Conservation (phyloP, 352 stramenopile genomes). For the Aphanomyces euteiches region DNA sequence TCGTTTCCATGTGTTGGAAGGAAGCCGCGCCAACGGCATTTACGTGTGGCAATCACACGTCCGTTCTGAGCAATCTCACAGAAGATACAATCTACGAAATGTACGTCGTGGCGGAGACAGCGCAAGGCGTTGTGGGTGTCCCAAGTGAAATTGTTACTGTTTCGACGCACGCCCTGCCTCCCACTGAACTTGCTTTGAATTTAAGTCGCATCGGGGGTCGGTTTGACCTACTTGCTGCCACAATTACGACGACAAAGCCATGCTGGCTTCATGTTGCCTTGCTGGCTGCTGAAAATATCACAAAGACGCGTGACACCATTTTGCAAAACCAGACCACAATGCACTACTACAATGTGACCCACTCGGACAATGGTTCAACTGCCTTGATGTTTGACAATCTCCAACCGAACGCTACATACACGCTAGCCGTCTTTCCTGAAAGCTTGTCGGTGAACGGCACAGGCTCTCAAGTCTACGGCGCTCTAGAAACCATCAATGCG, state of each 20-base stretch:
- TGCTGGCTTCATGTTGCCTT: slow-evolving; percentile 36
- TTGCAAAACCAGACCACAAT: slow-evolving; percentile 36
- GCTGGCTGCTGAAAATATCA: slow-evolving; percentile 31
- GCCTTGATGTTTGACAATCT: slow-evolving; percentile 6
- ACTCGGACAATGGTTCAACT: neutral
- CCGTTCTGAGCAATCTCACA: slow-evolving; percentile 47
- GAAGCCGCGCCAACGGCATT: neutral
- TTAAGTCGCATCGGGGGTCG: slow-evolving; percentile 31
- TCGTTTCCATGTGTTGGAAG: slow-evolving; percentile 46
- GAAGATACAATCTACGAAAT: slow-evolving; percentile 47
- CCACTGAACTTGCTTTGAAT: slow-evolving; percentile 32
- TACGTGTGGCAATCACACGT: slow-evolving; percentile 1
- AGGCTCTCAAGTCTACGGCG: slow-evolving; percentile 48
- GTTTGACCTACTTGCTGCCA: slow-evolving; percentile 35
- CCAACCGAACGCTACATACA: slow-evolving; percentile 39
- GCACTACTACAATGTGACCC: slow-evolving; percentile 39
- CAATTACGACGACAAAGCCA: slow-evolving; percentile 12
- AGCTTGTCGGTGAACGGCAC: slow-evolving; percentile 24
- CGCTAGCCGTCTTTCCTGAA: slow-evolving; percentile 50
- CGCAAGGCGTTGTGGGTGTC: slow-evolving; percentile 44
- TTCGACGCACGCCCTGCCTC: slow-evolving; percentile 46
- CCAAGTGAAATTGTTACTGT: slow-evolving; percentile 31
- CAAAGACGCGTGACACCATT: slow-evolving; percentile 23
- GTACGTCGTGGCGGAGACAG: slow-evolving; percentile 55
- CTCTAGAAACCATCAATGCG: slow-evolving; percentile 35